Evolutionary conservation across 495 filamentous ascomycete species (phyloP).

Genomic region (Aspergillus biplanus): DNA sequence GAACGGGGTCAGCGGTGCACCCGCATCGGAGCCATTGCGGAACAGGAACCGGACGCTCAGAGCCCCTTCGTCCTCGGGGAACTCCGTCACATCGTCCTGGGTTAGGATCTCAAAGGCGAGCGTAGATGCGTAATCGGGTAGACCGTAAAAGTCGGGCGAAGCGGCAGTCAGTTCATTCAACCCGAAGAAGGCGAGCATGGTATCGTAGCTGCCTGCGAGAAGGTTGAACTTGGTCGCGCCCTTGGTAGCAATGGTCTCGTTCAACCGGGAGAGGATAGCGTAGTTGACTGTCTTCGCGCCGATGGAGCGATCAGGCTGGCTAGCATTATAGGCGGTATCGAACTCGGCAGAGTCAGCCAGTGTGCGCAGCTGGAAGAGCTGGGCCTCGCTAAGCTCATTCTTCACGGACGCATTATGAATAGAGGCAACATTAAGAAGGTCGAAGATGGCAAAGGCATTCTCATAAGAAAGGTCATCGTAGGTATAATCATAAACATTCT

Average conservation of each 20-base stretch:
- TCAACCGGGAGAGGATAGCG: conserved; percentile 47
- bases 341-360: conserved; percentile 28
- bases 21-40: conserved; percentile 52
- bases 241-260: conserved; percentile 43
- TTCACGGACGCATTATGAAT: conserved; percentile 49
- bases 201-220: conserved; percentile 53
- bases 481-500: conserved; percentile 49
- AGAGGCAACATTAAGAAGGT: conserved; percentile 46
- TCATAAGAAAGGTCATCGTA: conserved; percentile 55
- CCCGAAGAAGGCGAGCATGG: conserved; percentile 54
- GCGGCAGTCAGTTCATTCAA: conserved; percentile 44
- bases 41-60: conserved; percentile 56
- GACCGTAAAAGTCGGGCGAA: conserved; percentile 47
- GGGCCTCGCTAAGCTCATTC: conserved; percentile 19
- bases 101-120: conserved; percentile 57
- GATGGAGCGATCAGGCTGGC: conserved; percentile 38
- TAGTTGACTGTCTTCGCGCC: conserved; percentile 23
- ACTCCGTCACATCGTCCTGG: conserved; percentile 33
- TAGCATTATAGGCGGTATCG: conserved; percentile 29
- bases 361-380: conserved; percentile 40
- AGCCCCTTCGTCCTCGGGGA: conserved; percentile 32
- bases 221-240: conserved; percentile 43
- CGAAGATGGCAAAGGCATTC: conserved; percentile 66
- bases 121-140: conserved; percentile 55
- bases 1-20: conserved; percentile 37